Evolutionary conservation across 2,329 filamentous ascomycete species (phyloP), one percentile per base, ranked within the genome.

Genomic region (Daldinia sp.): DNA sequence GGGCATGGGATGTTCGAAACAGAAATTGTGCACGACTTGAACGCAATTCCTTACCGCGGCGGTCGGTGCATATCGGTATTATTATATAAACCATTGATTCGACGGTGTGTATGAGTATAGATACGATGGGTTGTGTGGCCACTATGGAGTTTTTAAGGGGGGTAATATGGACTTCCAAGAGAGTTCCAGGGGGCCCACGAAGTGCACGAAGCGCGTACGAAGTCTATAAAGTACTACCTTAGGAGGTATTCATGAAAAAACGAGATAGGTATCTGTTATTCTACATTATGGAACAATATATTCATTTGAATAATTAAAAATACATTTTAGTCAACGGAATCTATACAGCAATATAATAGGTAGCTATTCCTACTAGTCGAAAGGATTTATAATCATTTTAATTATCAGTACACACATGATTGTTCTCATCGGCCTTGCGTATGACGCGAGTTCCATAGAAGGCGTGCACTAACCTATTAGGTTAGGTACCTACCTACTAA

Each of bases 71-170:
- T 63, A 39, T 63, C 17, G 34, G 43, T 27, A 47, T 52, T 48
- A 17, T 39, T 23, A 57, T 23, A 57, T 34, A 32, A 51, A 37
- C 27, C 29, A 54, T 49, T 43, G 29, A 21, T 48, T 32, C 4
- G 7, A 34, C 10, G 59, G 23, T 25, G 34, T 60, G 58, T 63
- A 64, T 50, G 50, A 56, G 37, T 52, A 62, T 61, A 13, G 43
- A 51, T 51, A 58, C 49, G 56, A 61, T 52, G 30, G n/a, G 48
- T 7, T 58, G 53, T 68, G 65, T 39, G 59, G 57, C 25, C 56
- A 63, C 56, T 25, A 57, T 34, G 48, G 58, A 47, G 37, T 25
- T 52, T 59, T 41, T 11, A 32, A 54, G 37, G 37, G 55, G 10
- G 51, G n/a, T 4, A 10, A 32, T 45, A n/a, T 19, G 29, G 32